Base-by-base conservation (phyloP, 2,329 filamentous ascomycete genomes). In the Epichloe uncinata region DNA sequence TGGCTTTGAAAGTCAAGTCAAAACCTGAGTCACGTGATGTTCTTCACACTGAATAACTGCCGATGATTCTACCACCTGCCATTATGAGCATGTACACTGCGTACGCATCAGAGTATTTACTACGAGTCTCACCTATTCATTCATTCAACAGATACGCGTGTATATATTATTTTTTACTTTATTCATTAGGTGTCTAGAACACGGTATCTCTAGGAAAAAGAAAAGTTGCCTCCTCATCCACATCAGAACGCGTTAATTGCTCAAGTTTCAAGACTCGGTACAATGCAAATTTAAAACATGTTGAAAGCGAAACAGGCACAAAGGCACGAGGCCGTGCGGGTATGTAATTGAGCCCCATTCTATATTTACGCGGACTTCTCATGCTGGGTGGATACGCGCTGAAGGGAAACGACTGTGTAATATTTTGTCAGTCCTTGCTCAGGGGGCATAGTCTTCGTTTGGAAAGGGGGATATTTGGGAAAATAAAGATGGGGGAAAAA, bases 331-430 rank as follows among this genome's bases (percentile, higher is more conserved):
- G 58, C 57, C 59, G 51, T 60, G 60, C 63, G 65, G 66, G 63
- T 68, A 69, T 68, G 65, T 65, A 63, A 59, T 56, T 60, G 58
- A 49, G 51, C 54, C 59, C 58, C 53, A 50, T 37, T 26, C 13
- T 45, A 42, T 59, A 63, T 66, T 67, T 84, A 90, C 69, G 81
- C 74, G 58, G 81, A 85, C 78, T 90, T 91, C 76, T 94, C 87
- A 75, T 95, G 88, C 72, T 93, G 86, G 54, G 85, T 93, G 50
- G 87, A 91, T 58, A 93, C 86, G 70, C 88, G 85, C 74, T 94
- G 87, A 67, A 94, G 77, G 54, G 85, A 89, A 64, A 94, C 86
- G 66, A 93, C 86, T 88, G 61, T 55, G 37, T 3, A 52, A 64
- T 60, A 5, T 2, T 1, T 59, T 77, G 66, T 84, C 78, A 84